Evolutionary conservation across 768 basidiomycete genomes (phyloP), one percentile per base, ranked within the genome.

Genomic region (Amanita polypyramis): DNA sequence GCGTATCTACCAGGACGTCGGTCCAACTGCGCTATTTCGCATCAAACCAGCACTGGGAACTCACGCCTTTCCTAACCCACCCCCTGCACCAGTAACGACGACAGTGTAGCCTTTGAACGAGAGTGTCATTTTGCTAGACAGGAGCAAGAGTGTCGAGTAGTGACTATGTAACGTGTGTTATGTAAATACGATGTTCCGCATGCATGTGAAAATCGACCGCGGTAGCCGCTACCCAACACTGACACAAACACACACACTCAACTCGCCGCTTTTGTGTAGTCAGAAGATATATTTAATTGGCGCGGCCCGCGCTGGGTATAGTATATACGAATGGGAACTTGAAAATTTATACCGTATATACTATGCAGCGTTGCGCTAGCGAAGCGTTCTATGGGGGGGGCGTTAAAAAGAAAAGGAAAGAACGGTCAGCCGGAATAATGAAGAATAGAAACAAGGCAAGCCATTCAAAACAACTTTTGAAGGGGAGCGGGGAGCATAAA

Each of bases 1-100:
- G 93, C 87, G 67, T 98, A 95, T 6, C 94, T 92, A 60, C 1
- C 15, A 23, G 10, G 3, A 27, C 9, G 20, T 23, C 19, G 7
- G 34, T 6, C 32, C n/a, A 6, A 14, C 7, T 21, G n/a, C n/a
- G 25, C 2, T 5, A 0, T 20, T 4, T 5, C 2, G 1, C 23
- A 10, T 7, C 15, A 10, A 14, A 27, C 20, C 20, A 19, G 34
- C 25, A 7, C 41, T 23, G 47, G n/a, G 17, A 15, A 75, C 87
- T 57, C 60, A 98, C 88, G 87, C 77, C 69, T 80, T 85, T 37
- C 96, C 96, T 11, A 99, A 74, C 12, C 96, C 96, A 51, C 92
- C 91, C 11, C 96, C 96, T 36, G 93, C 94, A 39, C 96, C 96
- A 36, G 96, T 99, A 54, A 98, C 70, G 54, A 99, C 77, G 49